Conservation (phyloP, 1,284 basidiomycete genomes). For the Calocybe gambosa region DNA sequence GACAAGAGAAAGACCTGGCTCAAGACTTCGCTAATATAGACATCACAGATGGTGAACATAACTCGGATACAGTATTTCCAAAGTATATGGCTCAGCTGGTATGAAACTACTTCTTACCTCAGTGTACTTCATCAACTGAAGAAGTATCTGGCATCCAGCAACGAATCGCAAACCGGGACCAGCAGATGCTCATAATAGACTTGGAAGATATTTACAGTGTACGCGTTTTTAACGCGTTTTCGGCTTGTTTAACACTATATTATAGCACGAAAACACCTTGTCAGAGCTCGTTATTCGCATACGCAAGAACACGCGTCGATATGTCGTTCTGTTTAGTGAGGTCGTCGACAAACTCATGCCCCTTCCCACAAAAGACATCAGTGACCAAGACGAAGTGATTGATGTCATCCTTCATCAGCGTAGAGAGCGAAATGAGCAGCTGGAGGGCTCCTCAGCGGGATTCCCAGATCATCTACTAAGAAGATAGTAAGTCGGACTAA, state of each 20-base stretch:
- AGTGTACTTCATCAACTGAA: constrained; percentile 24
- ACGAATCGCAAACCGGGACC: constrained; percentile 89
- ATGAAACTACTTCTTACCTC: constrained; percentile 27
- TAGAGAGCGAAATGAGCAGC: constrained; percentile 77
- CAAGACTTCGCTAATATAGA: constrained; percentile 67
- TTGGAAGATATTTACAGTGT: constrained; percentile 75
- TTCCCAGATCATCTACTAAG: constrained; percentile 90
- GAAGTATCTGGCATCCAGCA: constrained; percentile 46
- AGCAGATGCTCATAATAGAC: constrained; percentile 78
- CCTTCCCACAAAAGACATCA: constrained; percentile 81
- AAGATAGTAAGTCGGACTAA: constrained; percentile 73
- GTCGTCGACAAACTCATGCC: constrained; percentile 89
- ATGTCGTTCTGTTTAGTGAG: constrained; percentile 86
- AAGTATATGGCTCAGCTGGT: constrained; percentile 94
- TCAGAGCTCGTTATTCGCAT: constrained; percentile 72
- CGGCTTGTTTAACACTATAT: constrained; percentile 4
- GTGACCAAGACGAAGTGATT: constrained; percentile 85
- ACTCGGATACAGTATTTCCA: constrained; percentile 35
- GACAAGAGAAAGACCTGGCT: constrained; percentile 61
- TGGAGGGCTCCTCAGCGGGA: constrained; percentile 60
- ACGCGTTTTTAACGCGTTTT: constrained; percentile 20
- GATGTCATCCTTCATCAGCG: constrained; percentile 95
- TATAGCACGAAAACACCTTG: constrained; percentile 60
- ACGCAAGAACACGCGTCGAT: constrained; percentile 82
- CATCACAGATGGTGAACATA: constrained; percentile 46